Evolutionary conservation across 2,329 filamentous ascomycete species (phyloP).

Genomic region (Xylaria sp.): DNA sequence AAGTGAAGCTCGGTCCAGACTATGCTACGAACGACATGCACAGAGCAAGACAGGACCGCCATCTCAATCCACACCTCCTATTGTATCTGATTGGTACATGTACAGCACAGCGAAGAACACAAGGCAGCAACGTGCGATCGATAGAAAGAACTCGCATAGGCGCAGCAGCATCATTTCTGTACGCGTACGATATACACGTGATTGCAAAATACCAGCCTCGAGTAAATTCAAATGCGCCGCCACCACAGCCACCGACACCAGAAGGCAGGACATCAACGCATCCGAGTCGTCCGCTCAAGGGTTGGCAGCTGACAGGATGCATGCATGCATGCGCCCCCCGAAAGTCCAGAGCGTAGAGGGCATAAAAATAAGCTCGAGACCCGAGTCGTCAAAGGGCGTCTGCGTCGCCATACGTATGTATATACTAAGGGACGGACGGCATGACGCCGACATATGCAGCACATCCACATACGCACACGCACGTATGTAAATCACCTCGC

Average conservation of each 20-base stretch:
- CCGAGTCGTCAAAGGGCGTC: not conserved
- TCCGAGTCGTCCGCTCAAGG: slow-evolving; percentile 1
- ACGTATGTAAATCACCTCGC: not conserved
- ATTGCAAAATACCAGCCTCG: not conserved
- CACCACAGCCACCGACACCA: not conserved
- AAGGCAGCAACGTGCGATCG: not conserved
- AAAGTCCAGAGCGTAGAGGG: slow-evolving; percentile 15
- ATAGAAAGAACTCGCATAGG: not conserved
- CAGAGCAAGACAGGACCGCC: not conserved
- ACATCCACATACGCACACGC: not conserved
- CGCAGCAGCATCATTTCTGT: not conserved
- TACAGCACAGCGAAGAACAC: not conserved
- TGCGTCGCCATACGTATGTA: not conserved
- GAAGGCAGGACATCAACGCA: not conserved
- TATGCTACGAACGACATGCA: not conserved
- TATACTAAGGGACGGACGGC: not conserved
- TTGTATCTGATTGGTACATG: not conserved
- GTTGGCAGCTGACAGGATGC: slow-evolving; percentile 19
- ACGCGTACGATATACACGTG: not conserved
- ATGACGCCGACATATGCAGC: slow-evolving; percentile 6
- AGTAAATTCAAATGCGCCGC: not conserved
- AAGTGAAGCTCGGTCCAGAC: not conserved
- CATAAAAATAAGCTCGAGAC: slow-evolving; percentile 1
- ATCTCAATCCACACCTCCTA: not conserved
- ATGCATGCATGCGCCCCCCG: slow-evolving; percentile 19